phyloP scores from a whole-genome alignment of 2,329 filamentous ascomycete genomes.

The Penicillium oxalicum region DNA sequence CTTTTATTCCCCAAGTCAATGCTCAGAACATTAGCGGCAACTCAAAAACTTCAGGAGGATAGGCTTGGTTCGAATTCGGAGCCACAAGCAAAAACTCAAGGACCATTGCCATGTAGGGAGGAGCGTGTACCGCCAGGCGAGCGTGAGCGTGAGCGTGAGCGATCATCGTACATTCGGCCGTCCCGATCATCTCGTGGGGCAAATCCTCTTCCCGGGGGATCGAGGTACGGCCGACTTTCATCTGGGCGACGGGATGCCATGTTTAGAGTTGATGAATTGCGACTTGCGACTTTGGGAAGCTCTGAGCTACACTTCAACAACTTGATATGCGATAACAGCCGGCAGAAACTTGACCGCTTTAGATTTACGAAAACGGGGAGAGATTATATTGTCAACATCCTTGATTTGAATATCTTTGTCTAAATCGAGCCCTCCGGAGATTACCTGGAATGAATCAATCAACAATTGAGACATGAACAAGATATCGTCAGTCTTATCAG shows the following conservation, averaged over 20 bases:
- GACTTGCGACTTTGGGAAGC: background rate
- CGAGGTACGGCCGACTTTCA: conserved; percentile 22
- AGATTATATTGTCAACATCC: too few species aligned
- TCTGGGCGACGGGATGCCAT: conserved; percentile 28
- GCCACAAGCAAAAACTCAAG: conserved; percentile 15
- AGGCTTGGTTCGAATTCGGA: conserved; percentile 15
- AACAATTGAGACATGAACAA: too few species aligned
- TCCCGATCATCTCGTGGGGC: conserved; percentile 34
- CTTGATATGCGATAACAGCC: conserved; percentile 6
- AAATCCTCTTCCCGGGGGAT: conserved; percentile 19
- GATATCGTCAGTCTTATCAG: too few species aligned
- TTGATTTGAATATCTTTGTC: background rate
- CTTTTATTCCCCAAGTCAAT: conserved; percentile 26
- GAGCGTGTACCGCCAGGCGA: conserved; percentile 41
- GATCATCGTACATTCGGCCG: conserved; percentile 45
- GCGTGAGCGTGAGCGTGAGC: conserved; percentile 37
- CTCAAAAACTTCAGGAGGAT: conserved; percentile 15
- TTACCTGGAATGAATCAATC: too few species aligned
- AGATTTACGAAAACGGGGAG: background rate
- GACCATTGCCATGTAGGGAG: conserved; percentile 40
- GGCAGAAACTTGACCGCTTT: conserved; percentile 13
- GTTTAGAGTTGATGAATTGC: conserved; percentile 4
- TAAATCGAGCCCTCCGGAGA: background rate
- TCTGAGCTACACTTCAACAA: background rate
- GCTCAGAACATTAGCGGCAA: conserved; percentile 33